Evolutionary conservation across 495 filamentous ascomycete genomes (phyloP).

Genomic region (Penicillium desertorum): DNA sequence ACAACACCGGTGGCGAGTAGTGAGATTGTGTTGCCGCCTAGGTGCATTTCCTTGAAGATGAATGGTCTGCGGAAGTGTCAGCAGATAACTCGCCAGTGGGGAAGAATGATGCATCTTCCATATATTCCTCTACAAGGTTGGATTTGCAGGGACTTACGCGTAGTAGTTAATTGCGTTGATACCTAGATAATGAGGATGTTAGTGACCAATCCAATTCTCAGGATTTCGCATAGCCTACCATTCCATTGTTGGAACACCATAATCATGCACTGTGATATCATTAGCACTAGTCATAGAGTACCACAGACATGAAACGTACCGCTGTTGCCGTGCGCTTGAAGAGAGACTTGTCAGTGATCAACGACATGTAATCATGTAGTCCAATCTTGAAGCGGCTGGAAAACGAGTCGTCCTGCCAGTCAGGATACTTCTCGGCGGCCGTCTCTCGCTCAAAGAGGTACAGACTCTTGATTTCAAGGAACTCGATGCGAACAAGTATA

Average conservation of each 20-base stretch:
- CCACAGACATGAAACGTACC: constrained; percentile 21
- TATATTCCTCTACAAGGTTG: neutral
- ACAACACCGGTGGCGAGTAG: constrained; percentile 73
- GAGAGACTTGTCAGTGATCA: constrained; percentile 37
- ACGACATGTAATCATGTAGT: constrained; percentile 31
- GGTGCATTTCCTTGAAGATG: constrained; percentile 38
- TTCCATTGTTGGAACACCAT: constrained; percentile 62
- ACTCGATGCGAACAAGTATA: constrained; percentile 73
- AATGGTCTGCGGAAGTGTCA: constrained; percentile 28
- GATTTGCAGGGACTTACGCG: constrained; percentile 31
- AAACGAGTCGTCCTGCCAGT: constrained; percentile 34
- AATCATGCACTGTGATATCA: constrained; percentile 29
- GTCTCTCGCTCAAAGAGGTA: constrained; percentile 72
- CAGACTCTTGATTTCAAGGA: constrained; percentile 76
- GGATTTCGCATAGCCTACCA: constrained; percentile 52
- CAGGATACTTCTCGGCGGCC: constrained; percentile 48
- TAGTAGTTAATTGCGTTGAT: constrained; percentile 57
- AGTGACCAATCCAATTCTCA: neutral
- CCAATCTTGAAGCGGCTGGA: constrained; percentile 35
- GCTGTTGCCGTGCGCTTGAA: constrained; percentile 40
- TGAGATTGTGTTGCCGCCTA: constrained; percentile 53
- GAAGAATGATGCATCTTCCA: neutral
- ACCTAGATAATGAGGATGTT: constrained; percentile 4
- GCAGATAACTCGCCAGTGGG: neutral
- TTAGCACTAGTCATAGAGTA: constrained; percentile 7